Conservation (phyloP, 2,329 filamentous ascomycete genomes). For the Coniochaeta sp. region DNA sequence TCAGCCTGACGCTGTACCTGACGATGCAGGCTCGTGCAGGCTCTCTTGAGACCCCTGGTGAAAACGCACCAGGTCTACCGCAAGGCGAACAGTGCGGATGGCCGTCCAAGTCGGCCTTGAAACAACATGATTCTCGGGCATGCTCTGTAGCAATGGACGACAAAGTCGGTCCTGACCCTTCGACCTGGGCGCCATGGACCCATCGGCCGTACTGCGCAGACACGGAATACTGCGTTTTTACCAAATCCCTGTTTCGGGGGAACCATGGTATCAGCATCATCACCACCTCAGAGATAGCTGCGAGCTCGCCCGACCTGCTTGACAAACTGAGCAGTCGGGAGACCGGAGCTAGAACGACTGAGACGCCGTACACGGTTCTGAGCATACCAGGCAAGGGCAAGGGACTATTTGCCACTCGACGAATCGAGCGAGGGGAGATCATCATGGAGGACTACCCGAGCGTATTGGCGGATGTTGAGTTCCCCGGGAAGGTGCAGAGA, state of each 20-base stretch:
- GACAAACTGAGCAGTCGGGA: background rate
- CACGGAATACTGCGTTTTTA: slow-evolving; percentile 2
- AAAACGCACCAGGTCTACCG: background rate
- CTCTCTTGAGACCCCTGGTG: too few species aligned
- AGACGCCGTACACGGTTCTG: slow-evolving; percentile 16
- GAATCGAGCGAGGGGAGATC: slow-evolving; percentile 22
- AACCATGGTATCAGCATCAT: slow-evolving; percentile 2
- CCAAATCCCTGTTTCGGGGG: background rate
- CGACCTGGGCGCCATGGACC: slow-evolving; percentile 17
- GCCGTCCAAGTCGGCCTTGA: background rate
- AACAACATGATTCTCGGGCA: background rate
- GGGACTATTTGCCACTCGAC: slow-evolving; percentile 24
- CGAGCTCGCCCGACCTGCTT: background rate
- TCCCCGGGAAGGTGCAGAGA: slow-evolving; percentile 9
- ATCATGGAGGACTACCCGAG: slow-evolving; percentile 27
- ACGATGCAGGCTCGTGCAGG: background rate
- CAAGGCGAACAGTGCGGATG: background rate
- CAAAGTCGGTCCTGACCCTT: background rate
- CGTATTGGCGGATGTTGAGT: slow-evolving; percentile 12
- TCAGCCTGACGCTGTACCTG: background rate
- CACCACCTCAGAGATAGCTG: background rate
- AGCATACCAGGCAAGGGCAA: slow-evolving; percentile 23
- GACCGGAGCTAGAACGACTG: background rate
- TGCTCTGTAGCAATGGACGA: slow-evolving; percentile 1
- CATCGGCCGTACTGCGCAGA: slow-evolving; percentile 15